Conservation (phyloP, 2,329 filamentous ascomycete genomes). For the Aspergillus pseudoglaucus region DNA sequence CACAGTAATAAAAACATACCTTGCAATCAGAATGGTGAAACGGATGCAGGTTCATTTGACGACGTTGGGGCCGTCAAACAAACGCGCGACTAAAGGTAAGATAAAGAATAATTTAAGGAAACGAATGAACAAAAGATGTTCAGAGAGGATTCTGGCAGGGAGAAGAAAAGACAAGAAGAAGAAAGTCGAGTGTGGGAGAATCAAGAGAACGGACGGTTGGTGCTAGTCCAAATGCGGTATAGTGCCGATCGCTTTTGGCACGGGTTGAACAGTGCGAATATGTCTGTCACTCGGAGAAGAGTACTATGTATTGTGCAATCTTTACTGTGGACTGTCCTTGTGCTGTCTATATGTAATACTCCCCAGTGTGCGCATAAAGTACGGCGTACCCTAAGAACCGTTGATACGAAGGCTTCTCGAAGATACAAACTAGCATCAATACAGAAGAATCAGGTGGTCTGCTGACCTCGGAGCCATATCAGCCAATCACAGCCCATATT, state of each 20-base stretch:
- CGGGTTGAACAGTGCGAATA: too few relatives aligned
- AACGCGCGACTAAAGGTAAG: slow-evolving; percentile 60
- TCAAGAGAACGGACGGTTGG: neutral
- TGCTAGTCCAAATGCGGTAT: neutral
- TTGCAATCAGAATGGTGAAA: slow-evolving; percentile 53
- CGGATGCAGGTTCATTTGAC: slow-evolving; percentile 98
- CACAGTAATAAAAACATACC: slow-evolving; percentile 46
- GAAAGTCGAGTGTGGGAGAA: neutral
- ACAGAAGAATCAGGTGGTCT: neutral
- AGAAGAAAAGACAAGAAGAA: neutral
- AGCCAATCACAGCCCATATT: neutral
- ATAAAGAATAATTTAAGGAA: neutral
- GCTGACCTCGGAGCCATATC: neutral
- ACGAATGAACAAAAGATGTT: neutral
- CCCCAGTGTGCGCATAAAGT: too few relatives aligned
- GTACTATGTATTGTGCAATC: too few relatives aligned
- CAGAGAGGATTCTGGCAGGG: neutral
- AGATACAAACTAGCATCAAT: neutral
- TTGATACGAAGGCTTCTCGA: neutral
- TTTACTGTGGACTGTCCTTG: too few relatives aligned
- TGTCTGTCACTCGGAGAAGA: too few relatives aligned
- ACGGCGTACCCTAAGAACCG: too few relatives aligned
- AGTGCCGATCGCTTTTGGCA: neutral
- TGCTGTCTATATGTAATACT: too few relatives aligned
- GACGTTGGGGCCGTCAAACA: slow-evolving; percentile 72